Evolutionary conservation across 2,329 filamentous ascomycete species (phyloP), one percentile per base, ranked within the genome.

Genomic region (Curvularia sp.): DNA sequence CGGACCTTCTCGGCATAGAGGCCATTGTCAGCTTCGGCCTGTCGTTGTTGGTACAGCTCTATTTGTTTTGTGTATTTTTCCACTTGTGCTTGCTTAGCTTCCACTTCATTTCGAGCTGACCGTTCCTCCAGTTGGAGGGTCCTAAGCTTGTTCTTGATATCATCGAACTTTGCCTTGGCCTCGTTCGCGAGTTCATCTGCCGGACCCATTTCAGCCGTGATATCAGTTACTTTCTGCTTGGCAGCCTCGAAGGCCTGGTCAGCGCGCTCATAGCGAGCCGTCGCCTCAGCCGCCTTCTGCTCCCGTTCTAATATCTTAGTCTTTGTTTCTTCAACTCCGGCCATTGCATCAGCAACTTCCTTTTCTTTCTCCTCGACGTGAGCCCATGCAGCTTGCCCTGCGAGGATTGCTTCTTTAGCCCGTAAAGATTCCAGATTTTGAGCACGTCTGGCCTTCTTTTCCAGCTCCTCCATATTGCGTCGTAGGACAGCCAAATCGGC

Each of bases 301-400:
- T 82, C 80, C 18, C 77, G 75, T 28, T 80, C 77, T 15, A 80
- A 73, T 24, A 90, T 84, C 48, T 82, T 81, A 13, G 80, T 77
- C 9, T 82, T 77, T 1, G 77, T 70, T 35, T 62, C 48, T 6
- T 53, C 58, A 2, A 82, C 65, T 15, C 74, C 68, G 3, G 54
- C 41, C 1, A 76, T 64, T 4, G 65, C 66, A 6, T 69, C 56
- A 5, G 64, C 68, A 6, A 81, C 59, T 9, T 64, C 67, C 35
- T 76, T 79, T 76, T 98, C 94, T 74, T 91, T 84, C 55, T 92
- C 88, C 49, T 88, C 85, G 1, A 98, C 93, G 71, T 96, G 91
- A 24, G 88, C 86, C 95, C 95, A 99, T n/a, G 90, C 88, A 62
- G 92, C 81, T 78, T 96, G 89, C 18, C 85, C 82, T 43, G 83